Evolutionary conservation across 2,329 filamentous ascomycete genomes (phyloP).

Genomic region (Volutella citrinella): DNA sequence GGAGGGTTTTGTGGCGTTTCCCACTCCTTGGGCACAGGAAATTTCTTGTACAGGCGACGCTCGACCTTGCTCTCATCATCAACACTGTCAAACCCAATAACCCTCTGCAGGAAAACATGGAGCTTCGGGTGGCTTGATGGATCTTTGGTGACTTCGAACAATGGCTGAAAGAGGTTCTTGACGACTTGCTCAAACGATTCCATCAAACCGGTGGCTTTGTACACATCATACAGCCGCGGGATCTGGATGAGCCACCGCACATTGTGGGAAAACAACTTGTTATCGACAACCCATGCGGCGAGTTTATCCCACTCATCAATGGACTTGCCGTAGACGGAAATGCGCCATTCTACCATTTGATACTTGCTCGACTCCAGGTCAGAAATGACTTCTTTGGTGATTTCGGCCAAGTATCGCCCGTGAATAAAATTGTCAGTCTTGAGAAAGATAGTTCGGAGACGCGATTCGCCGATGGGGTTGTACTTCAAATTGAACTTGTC

Average conservation of each 20-base stretch:
- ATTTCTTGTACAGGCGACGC: conserved; percentile 91
- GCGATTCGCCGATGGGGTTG: conserved; percentile 93
- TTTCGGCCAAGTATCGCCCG: conserved; percentile 92
- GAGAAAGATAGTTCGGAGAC: conserved; percentile 93
- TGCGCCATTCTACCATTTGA: conserved; percentile 99
- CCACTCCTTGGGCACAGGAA: conserved; percentile 87
- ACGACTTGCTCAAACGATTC: conserved; percentile 87
- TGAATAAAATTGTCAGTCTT: conserved; percentile 99
- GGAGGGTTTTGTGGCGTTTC: conserved; percentile 91
- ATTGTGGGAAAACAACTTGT: conserved; percentile 97
- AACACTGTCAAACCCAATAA: conserved; percentile 96
- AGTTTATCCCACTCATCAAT: conserved; percentile 97
- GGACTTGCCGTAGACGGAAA: conserved; percentile 91
- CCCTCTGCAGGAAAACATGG: conserved; percentile 89
- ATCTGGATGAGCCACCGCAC: conserved; percentile 97
- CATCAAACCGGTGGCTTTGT: conserved; percentile 86
- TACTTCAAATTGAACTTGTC: conserved; percentile 99
- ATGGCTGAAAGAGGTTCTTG: conserved; percentile 84
- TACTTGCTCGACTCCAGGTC: conserved; percentile 99
- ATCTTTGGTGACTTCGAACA: conserved; percentile 91
- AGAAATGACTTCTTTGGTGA: conserved; percentile 95
- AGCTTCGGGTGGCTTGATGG: conserved; percentile 86
- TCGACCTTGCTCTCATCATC: conserved; percentile 98
- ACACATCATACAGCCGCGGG: conserved; percentile 91
- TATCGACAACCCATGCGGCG: conserved; percentile 95